A percentile compares a stretch with the other conserved stretches of the same genome.
phyloP scores from a whole-genome alignment of 306 rosid species.

The Adenanthera pavonina region DNA sequence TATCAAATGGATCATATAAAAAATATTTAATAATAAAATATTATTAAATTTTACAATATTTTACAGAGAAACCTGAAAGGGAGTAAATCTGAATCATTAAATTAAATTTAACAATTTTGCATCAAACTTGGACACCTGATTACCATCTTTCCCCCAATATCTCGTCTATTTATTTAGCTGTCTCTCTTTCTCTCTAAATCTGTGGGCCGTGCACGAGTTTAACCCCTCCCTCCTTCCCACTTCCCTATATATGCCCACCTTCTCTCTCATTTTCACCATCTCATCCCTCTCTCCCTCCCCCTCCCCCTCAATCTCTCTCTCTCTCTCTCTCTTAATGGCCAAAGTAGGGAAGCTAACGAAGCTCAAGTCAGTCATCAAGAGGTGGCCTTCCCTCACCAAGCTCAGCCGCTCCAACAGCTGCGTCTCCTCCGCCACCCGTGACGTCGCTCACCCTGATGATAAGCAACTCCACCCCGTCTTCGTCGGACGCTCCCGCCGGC shows the following conservation, averaged over 20 bases:
- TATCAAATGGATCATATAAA: too few species aligned
- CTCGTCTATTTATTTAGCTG: neutral
- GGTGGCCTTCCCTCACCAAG: slow-evolving; percentile 78
- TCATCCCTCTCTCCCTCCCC: neutral
- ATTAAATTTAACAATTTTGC: too few species aligned
- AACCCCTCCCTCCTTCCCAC: neutral
- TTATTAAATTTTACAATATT: too few species aligned
- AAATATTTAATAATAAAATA: too few species aligned
- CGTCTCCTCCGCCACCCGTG: slow-evolving; percentile 7
- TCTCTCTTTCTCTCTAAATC: slow-evolving; percentile 34
- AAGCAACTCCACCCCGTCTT: slow-evolving; percentile 61
- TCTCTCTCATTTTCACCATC: slow-evolving; percentile 35
- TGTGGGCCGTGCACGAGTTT: slow-evolving; percentile 75
- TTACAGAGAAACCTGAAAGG: too few species aligned
- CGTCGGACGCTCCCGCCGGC: slow-evolving; percentile 76
- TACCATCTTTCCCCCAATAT: too few species aligned
- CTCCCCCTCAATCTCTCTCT: slow-evolving; percentile 2
- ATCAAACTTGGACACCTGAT: too few species aligned
- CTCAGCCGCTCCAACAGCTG: slow-evolving; percentile 62
- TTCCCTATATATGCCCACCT: neutral
- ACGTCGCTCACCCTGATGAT: neutral
- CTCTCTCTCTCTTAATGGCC: slow-evolving; percentile 55
- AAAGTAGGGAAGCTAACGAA: slow-evolving; percentile 73
- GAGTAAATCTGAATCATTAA: too few species aligned
- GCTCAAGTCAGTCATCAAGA: slow-evolving; percentile 81